Conservation (phyloP, 148 eudicot genomes). For the Fagopyrum tataricum region DNA sequence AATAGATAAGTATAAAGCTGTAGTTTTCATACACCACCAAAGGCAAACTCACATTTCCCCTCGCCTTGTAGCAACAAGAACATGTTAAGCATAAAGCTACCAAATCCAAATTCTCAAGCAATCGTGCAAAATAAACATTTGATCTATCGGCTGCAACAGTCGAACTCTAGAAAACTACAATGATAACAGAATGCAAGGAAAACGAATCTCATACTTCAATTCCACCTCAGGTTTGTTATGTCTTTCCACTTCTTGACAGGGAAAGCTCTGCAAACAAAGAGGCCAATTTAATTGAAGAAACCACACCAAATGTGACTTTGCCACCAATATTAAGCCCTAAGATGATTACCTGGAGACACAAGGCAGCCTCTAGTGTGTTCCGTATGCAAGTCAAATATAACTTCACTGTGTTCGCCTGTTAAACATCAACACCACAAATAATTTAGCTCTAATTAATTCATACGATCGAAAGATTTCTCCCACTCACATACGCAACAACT, state of each 20-base stretch:
- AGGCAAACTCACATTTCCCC: neutral
- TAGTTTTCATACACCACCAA: neutral
- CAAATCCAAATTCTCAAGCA: no score
- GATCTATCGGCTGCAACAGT: no score
- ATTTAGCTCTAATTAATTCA: no score
- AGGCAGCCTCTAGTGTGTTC: slow-evolving; percentile 88
- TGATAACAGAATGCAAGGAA: neutral
- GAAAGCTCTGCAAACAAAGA: slow-evolving; percentile 70
- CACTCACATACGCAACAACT: no score
- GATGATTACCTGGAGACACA: slow-evolving; percentile 70
- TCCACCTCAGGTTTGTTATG: slow-evolving; percentile 98
- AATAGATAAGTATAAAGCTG: neutral
- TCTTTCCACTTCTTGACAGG: slow-evolving; percentile 99
- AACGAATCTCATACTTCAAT: slow-evolving; percentile 47
- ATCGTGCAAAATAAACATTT: no score
- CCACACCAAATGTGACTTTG: neutral
- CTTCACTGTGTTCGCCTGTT: slow-evolving; percentile 62
- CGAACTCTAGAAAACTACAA: neutral
- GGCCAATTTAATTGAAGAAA: slow-evolving; percentile 5
- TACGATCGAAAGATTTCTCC: no score
- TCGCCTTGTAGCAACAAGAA: no score
- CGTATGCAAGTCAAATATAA: slow-evolving; percentile 82
- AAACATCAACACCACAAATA: neutral
- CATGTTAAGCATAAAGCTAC: no score
- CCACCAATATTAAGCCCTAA: neutral